Evolutionary conservation across 257 asterid species (phyloP).

Genomic region (Jaltomata sinuosa): DNA sequence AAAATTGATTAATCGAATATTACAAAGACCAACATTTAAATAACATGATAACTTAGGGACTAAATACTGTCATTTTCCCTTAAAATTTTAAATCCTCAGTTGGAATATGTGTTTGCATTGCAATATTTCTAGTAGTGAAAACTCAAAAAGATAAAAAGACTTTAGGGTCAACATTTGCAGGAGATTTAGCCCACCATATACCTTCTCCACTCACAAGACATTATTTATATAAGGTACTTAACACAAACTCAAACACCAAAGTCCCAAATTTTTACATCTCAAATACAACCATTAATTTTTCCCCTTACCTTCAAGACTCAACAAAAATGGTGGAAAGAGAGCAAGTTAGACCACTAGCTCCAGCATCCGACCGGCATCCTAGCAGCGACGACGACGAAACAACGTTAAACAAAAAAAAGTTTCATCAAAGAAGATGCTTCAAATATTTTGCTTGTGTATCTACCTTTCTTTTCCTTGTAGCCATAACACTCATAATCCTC

Average conservation of each 20-base stretch:
- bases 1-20: no score
- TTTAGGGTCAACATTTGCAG: background rate
- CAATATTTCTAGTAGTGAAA: background rate
- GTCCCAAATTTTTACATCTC: background rate
- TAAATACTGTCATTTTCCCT: no score
- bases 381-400: conserved; percentile 45
- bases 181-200: background rate
- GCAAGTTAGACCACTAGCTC: conserved; percentile 66
- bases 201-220: background rate
- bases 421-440: conserved; percentile 31
- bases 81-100: no score
- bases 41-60: no score
- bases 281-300: background rate
- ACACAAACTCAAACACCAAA: background rate
- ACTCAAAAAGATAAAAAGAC: background rate
- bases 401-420: background rate
- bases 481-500: conserved; percentile 27
- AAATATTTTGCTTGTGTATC: conserved; percentile 32
- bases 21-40: no score
- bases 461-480: conserved; percentile 37
- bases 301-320: background rate
- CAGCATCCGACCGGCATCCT: conserved; percentile 27
- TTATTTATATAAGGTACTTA: background rate
- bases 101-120: background rate
- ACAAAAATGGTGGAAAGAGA: conserved; percentile 36